Conservation (phyloP, 2,329 filamentous ascomycete species). For the Nannizziopsis arthrosporioides region DNA sequence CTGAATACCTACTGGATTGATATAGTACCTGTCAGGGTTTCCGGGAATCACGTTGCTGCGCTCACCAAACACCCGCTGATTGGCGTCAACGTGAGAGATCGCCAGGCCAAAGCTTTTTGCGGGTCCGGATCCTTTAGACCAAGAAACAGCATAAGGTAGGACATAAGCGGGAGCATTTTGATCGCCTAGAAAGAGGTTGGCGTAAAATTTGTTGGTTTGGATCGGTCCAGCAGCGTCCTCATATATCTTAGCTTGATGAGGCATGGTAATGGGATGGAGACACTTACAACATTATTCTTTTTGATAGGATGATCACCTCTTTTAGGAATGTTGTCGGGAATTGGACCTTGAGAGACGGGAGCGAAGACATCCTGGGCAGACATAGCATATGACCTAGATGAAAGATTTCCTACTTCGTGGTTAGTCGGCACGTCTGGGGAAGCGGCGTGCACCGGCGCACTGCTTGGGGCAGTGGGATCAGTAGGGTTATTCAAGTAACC, state of each 20-base stretch:
- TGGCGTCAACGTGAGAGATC: slow-evolving; percentile 59
- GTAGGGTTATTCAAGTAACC: background rate
- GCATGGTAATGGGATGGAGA: background rate
- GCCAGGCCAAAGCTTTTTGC: slow-evolving; percentile 64
- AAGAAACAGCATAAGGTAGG: slow-evolving; percentile 61
- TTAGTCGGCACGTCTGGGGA: background rate
- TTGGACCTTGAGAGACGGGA: slow-evolving; percentile 29
- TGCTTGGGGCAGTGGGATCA: background rate
- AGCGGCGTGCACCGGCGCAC: background rate
- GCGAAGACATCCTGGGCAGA: slow-evolving; percentile 33
- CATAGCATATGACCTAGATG: slow-evolving; percentile 18
- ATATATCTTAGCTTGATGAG: slow-evolving; percentile 18
- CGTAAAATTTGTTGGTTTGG: slow-evolving; percentile 51
- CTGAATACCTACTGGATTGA: slow-evolving; percentile 72
- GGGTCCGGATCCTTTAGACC: slow-evolving; percentile 52
- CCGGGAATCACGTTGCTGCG: slow-evolving; percentile 42
- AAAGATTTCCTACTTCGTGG: background rate
- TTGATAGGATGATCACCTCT: slow-evolving; percentile 35
- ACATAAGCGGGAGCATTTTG: slow-evolving; percentile 61
- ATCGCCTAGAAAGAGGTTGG: slow-evolving; percentile 65
- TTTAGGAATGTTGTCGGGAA: slow-evolving; percentile 29
- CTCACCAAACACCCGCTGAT: slow-evolving; percentile 55
- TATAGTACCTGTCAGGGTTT: slow-evolving; percentile 56
- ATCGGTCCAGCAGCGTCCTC: slow-evolving; percentile 26
- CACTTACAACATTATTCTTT: slow-evolving; percentile 31